phyloP scores from a whole-genome alignment of 139 green algal species.

The Pleodorina starrii region DNA sequence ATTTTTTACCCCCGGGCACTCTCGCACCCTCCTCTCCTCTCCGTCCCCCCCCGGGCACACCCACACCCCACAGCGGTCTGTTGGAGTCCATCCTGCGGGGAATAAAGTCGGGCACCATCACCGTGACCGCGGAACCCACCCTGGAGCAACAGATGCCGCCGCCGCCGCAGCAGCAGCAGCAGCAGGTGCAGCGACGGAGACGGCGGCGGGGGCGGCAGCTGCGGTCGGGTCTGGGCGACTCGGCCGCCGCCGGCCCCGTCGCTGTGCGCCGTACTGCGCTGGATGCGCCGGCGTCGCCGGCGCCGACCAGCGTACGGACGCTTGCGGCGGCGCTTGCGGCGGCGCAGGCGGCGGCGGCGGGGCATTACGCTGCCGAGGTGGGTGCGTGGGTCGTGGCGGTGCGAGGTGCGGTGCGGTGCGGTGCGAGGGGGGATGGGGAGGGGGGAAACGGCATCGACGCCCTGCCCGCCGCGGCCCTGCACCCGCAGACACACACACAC shows the following conservation, averaged over 20 bases:
- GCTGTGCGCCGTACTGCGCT: no score
- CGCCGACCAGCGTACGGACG: neutral
- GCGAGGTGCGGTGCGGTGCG: neutral
- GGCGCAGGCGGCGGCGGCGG: neutral
- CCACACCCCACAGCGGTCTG: neutral
- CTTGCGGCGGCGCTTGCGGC: neutral
- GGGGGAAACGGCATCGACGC: no score
- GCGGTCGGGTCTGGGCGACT: no score
- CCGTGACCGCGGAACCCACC: neutral
- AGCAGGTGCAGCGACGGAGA: neutral
- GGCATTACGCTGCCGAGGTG: neutral
- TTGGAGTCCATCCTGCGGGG: neutral
- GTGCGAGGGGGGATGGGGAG: neutral
- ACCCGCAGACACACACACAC: no score
- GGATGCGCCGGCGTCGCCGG: neutral
- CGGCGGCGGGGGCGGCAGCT: neutral
- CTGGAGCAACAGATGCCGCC: neutral
- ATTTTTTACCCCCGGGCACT: no score
- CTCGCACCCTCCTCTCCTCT: no score
- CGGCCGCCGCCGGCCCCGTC: no score
- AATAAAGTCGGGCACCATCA: neutral
- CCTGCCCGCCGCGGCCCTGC: no score
- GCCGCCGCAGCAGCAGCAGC: neutral
- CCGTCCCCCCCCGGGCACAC: neutral
- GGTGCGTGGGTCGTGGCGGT: neutral